Evolutionary conservation across 208 protist genomes (phyloP), one percentile per base, ranked within the genome.

Genomic region (Leishmania guyanensis): DNA sequence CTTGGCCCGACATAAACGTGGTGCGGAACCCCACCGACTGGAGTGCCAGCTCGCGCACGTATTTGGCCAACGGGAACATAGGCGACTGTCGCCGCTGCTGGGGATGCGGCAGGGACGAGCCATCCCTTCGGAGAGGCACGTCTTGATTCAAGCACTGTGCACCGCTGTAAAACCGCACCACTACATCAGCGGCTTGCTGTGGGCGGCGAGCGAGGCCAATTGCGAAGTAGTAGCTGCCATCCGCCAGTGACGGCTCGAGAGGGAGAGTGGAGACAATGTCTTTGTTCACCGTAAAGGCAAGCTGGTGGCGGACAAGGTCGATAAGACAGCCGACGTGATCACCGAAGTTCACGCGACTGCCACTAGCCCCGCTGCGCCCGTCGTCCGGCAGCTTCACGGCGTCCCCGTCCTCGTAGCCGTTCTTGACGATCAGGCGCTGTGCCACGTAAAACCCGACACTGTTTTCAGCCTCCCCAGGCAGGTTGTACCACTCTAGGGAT

Each of bases 241-340:
- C 79, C 33, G 81, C 51, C 53, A 51, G 29, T 20, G 75, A 60
- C 17, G 86, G 70, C 56, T 82, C 74, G 20, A 88, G 79, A 3
- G 90, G 74, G 36, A 76, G 65, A n/a, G 72, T 78, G 43, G 76
- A 62, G 26, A 88, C 76, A 10, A 88, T 46, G 33, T 86, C 77
- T 8, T 86, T 84, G 77, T 96, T 96, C 66, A 92, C 86, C 10
- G 91, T 95, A 62, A 95, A 96, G 66, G 71, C 75, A n/a, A 96
- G 82, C 14, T 88, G 88, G 75, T 89, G 83, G 10, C 90, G 84
- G 10, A 91, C 77, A 62, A 93, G 79, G 79, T 94, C 89, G n/a
- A 96, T 89, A 16, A 96, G 84, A 68, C 91, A 94, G 1, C 93
- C 93, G 12, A 96, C 84, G 8, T 70, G 74, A 56, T 96, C 93